Evolutionary conservation across 2,329 filamentous ascomycete genomes (phyloP).

Genomic region (Helotiales sp.): DNA sequence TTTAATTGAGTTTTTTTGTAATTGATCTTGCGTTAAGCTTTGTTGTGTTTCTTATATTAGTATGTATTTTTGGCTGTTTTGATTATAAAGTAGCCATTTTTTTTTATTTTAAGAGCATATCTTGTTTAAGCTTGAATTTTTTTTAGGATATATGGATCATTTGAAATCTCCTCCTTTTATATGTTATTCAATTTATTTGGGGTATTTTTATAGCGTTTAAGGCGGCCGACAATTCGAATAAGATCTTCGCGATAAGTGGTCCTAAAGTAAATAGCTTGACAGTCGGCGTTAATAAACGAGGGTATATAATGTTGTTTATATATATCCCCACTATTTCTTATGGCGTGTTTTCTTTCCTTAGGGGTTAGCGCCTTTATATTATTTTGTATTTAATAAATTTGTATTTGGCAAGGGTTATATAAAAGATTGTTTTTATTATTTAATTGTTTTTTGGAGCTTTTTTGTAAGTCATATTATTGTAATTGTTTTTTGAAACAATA

Average conservation of each 20-base stretch:
- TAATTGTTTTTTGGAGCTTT: slow-evolving; percentile 37
- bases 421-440: slow-evolving; percentile 31
- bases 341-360: slow-evolving; percentile 33
- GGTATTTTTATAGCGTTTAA: background rate
- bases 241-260: slow-evolving; percentile 23
- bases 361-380: slow-evolving; percentile 30
- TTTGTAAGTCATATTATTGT: slow-evolving; percentile 36
- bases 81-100: slow-evolving; percentile 19
- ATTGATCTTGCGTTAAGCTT: slow-evolving; percentile 31
- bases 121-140: background rate
- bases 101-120: background rate
- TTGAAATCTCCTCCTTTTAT: slow-evolving; percentile 3
- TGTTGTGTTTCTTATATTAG: slow-evolving; percentile 21
- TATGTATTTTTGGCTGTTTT: slow-evolving; percentile 25
- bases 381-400: slow-evolving; percentile 18
- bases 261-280: slow-evolving; percentile 33
- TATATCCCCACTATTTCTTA: slow-evolving; percentile 29
- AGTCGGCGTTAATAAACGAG: slow-evolving; percentile 32
- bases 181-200: background rate
- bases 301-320: slow-evolving; percentile 33
- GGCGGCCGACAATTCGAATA: slow-evolving; percentile 1
- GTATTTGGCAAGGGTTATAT: background rate
- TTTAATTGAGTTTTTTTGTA: slow-evolving; percentile 29
- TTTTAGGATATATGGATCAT: background rate
- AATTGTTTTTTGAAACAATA: slow-evolving; percentile 35